A percentile compares a stretch with the other conserved stretches of the same genome.
Evolutionary conservation across 2,329 filamentous ascomycete genomes (phyloP).

Genomic region (Clonostachys solani): DNA sequence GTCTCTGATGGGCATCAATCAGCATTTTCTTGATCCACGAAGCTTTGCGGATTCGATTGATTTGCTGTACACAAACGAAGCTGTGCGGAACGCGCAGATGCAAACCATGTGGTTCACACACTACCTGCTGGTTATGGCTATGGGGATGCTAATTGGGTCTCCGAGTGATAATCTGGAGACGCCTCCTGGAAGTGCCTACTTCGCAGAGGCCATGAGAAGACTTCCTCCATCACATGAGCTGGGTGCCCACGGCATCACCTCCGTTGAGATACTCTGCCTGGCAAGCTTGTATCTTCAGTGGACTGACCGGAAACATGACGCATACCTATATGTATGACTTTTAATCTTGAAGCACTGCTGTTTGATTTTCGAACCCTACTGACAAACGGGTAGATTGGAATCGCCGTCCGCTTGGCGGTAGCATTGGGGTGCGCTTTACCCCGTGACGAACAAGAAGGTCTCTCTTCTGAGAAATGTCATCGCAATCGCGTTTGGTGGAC

Average conservation of each 20-base stretch:
- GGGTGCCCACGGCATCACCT: constrained; percentile 14
- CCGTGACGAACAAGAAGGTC: constrained; percentile 13
- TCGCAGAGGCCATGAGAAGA: constrained; percentile 15
- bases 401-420: constrained; percentile 15
- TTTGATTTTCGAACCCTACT: background rate
- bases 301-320: constrained; percentile 18
- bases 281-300: constrained; percentile 17
- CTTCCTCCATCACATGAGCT: constrained; percentile 16
- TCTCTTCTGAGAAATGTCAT: constrained; percentile 16
- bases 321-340: constrained; percentile 16
- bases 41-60: constrained; percentile 15
- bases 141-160: constrained; percentile 17
- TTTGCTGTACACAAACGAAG: constrained; percentile 14
- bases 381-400: constrained; percentile 10
- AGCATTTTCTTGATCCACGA: constrained; percentile 19
- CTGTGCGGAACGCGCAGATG: constrained; percentile 6
- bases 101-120: constrained; percentile 16
- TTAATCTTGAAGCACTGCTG: background rate
- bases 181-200: constrained; percentile 14
- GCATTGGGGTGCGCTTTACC: constrained; percentile 17
- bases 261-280: constrained; percentile 17
- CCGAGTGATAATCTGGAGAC: constrained; percentile 8
- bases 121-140: constrained; percentile 20
- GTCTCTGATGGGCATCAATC: constrained; percentile 16
- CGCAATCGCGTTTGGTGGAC: constrained; percentile 20